phyloP scores from a whole-genome alignment of 2,329 filamentous ascomycete genomes.

The Cercospora janseana region DNA sequence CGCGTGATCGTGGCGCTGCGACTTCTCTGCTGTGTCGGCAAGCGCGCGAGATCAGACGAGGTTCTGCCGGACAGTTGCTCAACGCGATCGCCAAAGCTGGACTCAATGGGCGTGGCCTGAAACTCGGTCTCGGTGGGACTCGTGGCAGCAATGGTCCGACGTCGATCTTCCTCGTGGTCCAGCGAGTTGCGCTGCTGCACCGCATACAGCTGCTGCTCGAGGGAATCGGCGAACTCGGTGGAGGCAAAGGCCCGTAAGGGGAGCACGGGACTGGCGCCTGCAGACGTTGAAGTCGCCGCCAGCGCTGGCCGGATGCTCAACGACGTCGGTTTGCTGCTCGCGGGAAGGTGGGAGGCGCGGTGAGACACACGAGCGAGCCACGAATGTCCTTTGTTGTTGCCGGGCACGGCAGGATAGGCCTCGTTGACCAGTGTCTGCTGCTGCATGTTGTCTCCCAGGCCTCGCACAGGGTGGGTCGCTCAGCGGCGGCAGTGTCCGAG shows the following conservation, averaged over 20 bases:
- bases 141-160: constrained; percentile 3
- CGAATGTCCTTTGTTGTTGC: constrained; percentile 5
- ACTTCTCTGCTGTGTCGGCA: constrained; percentile 16
- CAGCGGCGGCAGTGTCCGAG: constrained; percentile 1
- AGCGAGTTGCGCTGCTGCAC: constrained; percentile 18
- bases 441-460: constrained; percentile 6
- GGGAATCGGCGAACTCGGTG: constrained; percentile 13
- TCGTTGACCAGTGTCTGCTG: constrained; percentile 7
- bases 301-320: constrained; percentile 12
- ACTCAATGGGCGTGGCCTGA: constrained; percentile 35
- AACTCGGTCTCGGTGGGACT: constrained; percentile 33
- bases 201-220: constrained; percentile 18
- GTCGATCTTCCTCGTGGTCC: constrained; percentile 3
- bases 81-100: constrained; percentile 32
- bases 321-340: not conserved
- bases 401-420: not conserved
- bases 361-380: constrained; percentile 32
- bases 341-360: constrained; percentile 32
- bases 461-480: constrained; percentile 1
- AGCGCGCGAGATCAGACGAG: constrained; percentile 15
- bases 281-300: not conserved
- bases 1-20: constrained; percentile 22
- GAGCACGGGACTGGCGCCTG: constrained; percentile 10
- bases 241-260: constrained; percentile 12
- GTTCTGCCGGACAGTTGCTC: constrained; percentile 11